A percentile compares a stretch with the other conserved stretches of the same genome.
phyloP scores from a whole-genome alignment of 208 protist species.

The Trypanosoma lewisi region DNA sequence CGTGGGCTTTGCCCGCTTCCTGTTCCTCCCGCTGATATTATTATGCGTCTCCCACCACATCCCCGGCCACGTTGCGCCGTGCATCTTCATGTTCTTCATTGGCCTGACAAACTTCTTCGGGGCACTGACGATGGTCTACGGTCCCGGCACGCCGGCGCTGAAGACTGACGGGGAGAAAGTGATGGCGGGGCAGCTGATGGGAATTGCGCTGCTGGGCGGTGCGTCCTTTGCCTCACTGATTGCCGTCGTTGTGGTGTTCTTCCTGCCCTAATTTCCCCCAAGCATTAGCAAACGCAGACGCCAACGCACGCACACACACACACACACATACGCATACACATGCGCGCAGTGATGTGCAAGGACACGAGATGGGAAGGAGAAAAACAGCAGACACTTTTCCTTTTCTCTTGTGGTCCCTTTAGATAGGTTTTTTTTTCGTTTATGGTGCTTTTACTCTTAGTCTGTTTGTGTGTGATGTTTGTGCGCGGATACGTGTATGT shows the following conservation, averaged over 20 bases:
- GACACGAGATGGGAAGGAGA: neutral
- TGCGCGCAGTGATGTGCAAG: neutral
- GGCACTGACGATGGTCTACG: constrained; percentile 75
- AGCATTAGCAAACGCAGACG: neutral
- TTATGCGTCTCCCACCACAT: constrained; percentile 82
- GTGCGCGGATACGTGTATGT: no score
- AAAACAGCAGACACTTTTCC: constrained; percentile 6
- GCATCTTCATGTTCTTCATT: constrained; percentile 52
- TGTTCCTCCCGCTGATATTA: constrained; percentile 73
- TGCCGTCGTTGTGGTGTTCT: constrained; percentile 61
- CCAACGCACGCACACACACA: no score
- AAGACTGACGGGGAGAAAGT: constrained; percentile 66
- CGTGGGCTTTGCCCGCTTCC: constrained; percentile 35
- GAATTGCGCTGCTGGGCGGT: constrained; percentile 63
- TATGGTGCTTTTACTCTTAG: neutral
- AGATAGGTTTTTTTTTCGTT: constrained; percentile 3
- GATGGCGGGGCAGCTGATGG: constrained; percentile 83
- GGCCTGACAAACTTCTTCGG: constrained; percentile 80
- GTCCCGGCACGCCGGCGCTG: constrained; percentile 46
- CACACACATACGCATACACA: no score
- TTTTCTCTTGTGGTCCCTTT: constrained; percentile 1
- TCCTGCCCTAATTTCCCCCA: constrained; percentile 44
- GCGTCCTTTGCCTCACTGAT: constrained; percentile 56
- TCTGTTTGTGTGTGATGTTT: neutral
- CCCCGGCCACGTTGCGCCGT: constrained; percentile 54